Base-by-base conservation (phyloP, 495 filamentous ascomycete species). In the Xylona heveae region DNA sequence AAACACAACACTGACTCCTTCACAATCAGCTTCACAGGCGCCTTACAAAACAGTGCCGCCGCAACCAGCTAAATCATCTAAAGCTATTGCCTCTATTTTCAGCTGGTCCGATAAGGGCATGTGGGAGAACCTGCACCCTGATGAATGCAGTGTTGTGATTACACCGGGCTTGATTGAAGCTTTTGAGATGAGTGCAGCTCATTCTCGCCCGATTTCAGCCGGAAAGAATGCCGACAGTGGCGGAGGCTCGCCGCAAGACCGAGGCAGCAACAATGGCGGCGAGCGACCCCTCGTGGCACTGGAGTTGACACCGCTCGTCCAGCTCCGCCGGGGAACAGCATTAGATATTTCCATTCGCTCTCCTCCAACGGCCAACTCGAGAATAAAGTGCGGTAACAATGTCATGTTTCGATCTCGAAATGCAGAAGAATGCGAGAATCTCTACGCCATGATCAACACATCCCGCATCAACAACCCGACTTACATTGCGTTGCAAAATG, bases 341-440 rank as follows among this genome's bases (percentile, higher is more conserved):
- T 63, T 95, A 20, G 88, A 99, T 47, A 82, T 99, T 31, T 84
- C 85, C 30, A 81, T 99, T 42, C 71, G 78, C 27, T 92, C 83
- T 7, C 71, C 74, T 13, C 74, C 72, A 9, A 80, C 71, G 10
- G 45, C 68, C 4, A 69, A 71, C 20, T 81, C 78, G 1, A 67
- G 68, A 35, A 60, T 82, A 21, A 66, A 64, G n/a, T 61, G 68
- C 29, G 70, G 69, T 39, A 72, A 65, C 38, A 81, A 79, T 43
- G 71, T 81, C 38, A 80, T 85, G 63, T 83, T 93, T 58, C 78
- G 90, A n/a, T 79, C 78, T 5, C 63, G 74, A 17, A 73, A 62
- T 22, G 58, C 69, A 1, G 59, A 67, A 33, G 88, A 94, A 35
- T 90, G 82, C 42, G 71, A 79, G 33, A 59, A 57, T 5, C 60